Evolutionary conservation across 106 monocot genomes (phyloP), one percentile per base, ranked within the genome.

Genomic region (Dioscorea alata): DNA sequence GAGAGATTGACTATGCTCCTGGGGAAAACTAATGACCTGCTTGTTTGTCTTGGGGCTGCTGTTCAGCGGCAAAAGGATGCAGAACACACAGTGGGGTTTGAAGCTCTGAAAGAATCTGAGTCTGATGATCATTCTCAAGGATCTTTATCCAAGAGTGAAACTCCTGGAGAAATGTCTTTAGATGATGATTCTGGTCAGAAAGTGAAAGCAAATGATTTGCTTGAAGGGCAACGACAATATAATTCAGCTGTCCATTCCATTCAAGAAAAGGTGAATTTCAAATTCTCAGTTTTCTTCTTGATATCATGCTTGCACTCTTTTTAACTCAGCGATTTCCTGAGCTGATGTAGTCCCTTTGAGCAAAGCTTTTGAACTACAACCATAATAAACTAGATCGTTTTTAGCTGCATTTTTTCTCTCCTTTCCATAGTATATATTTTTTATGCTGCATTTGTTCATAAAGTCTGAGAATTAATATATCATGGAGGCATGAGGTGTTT

Each of bases 1-100:
- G 97, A 97, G 63, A 79, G 97, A 12, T 67, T 97, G 56, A 97
- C 89, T 51, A 80, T 89, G 82, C 89, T 97, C 63, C 84, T 97
- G 77, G 97, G 85, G 25, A 92, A 92, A 78, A 97, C 97, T 74
- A 97, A 97, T 77, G 97, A 97, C 2, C 92, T 97, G 68, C 97
- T 97, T 76, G 92, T 87, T 71, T n/a, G 86, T 67, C 92, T 97
- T 58, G 97, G 97, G 32, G 89, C 92, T 77, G 97, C 97, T 64
- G 97, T 97, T 59, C 92, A 92, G 70, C 73, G 87, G 61, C 97
- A 97, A 69, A 97, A 97, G 61, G 97, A 92, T 69, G 77, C 97
- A 70, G 89, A 92, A 52, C 89, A 96, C 69, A 59, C 56, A 23
- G 74, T 79, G 76, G 76, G 33, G 4, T 5, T 64, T 34, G 81